phyloP scores from a whole-genome alignment of 2,329 filamentous ascomycete species.

The Hypoxylon sp. region DNA sequence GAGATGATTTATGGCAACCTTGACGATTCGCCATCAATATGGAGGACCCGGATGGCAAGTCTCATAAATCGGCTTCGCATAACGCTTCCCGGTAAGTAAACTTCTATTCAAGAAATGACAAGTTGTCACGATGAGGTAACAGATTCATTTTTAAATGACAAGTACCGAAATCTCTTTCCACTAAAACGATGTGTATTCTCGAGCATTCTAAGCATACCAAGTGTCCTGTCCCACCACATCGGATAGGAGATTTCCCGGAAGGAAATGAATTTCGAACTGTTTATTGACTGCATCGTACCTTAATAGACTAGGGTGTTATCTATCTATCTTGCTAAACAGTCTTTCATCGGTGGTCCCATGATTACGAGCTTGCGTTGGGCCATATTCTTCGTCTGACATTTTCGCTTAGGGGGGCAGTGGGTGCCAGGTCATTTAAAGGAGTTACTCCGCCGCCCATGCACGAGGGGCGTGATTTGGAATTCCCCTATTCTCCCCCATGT shows the following conservation, averaged over 20 bases:
- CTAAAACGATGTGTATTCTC: background rate
- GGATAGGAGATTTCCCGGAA: background rate
- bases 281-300: conserved; percentile 11
- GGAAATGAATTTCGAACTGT: conserved; percentile 20
- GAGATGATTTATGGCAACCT: conserved; percentile 3
- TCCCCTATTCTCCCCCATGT: conserved; percentile 29
- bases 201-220: conserved; percentile 1
- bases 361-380: conserved; percentile 26
- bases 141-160: background rate
- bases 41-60: background rate
- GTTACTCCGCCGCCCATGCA: conserved; percentile 14
- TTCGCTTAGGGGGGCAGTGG: conserved; percentile 23
- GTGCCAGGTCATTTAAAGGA: conserved; percentile 31
- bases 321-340: conserved; percentile 36
- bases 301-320: conserved; percentile 13
- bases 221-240: conserved; percentile 10
- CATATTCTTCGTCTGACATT: conserved; percentile 14
- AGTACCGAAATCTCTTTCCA: conserved; percentile 9
- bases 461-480: conserved; percentile 41
- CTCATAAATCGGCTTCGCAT: background rate
- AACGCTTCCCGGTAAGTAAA: conserved; percentile 3
- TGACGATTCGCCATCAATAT: background rate
- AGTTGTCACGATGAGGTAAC: conserved; percentile 12
- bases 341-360: conserved; percentile 28
- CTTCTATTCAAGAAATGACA: conserved; percentile 7